Evolutionary conservation across 495 filamentous ascomycete genomes (phyloP).

Genomic region (Podospora anserina): DNA sequence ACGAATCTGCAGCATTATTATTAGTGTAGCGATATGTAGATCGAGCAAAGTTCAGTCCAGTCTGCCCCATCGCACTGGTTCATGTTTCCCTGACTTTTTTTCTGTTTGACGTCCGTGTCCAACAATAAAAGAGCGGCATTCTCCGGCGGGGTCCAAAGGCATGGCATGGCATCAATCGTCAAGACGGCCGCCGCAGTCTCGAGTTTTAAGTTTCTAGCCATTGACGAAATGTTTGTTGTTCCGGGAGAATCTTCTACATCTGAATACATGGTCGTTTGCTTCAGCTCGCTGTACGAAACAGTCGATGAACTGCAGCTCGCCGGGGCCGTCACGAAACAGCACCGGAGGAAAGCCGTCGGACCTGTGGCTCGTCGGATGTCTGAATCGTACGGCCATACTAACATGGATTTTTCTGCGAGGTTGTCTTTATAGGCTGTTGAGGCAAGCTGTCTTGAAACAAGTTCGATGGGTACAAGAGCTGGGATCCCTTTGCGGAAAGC

Average conservation of each 20-base stretch:
- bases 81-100: not conserved
- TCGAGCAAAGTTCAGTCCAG: not conserved
- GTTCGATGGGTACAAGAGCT: not conserved
- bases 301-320: slow-evolving; percentile 5
- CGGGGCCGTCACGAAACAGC: not conserved
- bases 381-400: slow-evolving; percentile 13
- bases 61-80: not conserved
- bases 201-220: slow-evolving; percentile 1
- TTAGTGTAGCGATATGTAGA: not conserved
- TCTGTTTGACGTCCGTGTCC: not conserved
- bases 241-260: not conserved
- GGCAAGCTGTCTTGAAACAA: slow-evolving; percentile 7
- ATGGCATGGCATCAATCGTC: not conserved
- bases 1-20: not conserved
- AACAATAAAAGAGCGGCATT: not conserved
- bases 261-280: not conserved
- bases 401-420: not conserved
- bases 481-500: not conserved
- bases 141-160: slow-evolving; percentile 1
- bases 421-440: slow-evolving; percentile 9
- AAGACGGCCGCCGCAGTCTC: not conserved
- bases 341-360: not conserved
- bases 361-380: slow-evolving; percentile 8
- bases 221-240: slow-evolving; percentile 3
- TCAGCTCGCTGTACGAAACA: not conserved